Base-by-base conservation (phyloP, 352 stramenopile genomes). In the Aphanomyces astaci region DNA sequence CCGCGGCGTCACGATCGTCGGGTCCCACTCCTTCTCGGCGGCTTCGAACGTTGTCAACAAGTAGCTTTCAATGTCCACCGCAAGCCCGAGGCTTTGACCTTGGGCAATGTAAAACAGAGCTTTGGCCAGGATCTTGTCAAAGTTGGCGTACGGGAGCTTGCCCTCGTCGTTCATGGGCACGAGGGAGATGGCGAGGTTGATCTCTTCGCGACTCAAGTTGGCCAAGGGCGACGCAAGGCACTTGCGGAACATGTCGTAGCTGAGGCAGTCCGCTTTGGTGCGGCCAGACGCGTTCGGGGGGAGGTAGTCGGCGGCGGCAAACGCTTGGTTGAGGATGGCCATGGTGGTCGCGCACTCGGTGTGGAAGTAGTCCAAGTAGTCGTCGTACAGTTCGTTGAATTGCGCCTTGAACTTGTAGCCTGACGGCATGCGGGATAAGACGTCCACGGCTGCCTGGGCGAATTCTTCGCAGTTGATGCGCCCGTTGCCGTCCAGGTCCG, bases 81-180 rank as follows among this genome's bases (percentile, higher is more conserved):
- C 46, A 2, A 66, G 30, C 10, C 33, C 32, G 27, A 54, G 59
- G 4, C 33, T 54, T 32, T 66, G 32, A 1, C 32, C 39, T n/a
- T n/a, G 13, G 45, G 45, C 22, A 25, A 53, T 53, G 45, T 53
- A 25, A 24, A 53, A 53, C 45, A 53, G 4, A 19, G 22, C 22
- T 53, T 53, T 53, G 13, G 13, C 45, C 4, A n/a, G 45, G 70
- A 90, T 82, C 40, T 70, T 81, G 19, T 88, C 81, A 62, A 94
- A 94, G 74, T 90, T 82, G 25, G 78, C 71, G 56, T 88, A 89
- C 36, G 80, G 87, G 60, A 94, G 86, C 63, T 88, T 90, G 24
- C 78, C 78, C 64, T 94, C 79, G 0, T 78, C 78, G 57, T 92
- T 80, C 24, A 74, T 73, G 32, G 62, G 62, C 19, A 52, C 32